Conservation (phyloP, 2,329 filamentous ascomycete species). For the Aspergillus phoenicis region DNA sequence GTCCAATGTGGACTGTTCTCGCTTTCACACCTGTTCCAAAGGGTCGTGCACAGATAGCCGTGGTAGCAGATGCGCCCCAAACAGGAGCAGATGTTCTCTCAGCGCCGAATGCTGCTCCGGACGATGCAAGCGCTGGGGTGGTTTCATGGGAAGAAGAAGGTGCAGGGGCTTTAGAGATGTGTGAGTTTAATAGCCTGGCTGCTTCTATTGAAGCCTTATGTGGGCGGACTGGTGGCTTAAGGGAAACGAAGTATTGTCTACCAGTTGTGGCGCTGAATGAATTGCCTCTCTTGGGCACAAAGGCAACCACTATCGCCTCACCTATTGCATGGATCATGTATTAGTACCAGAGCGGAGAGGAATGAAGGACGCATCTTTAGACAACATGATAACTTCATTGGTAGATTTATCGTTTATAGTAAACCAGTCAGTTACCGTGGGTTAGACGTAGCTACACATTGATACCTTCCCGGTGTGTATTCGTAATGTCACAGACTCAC, state of each 20-base stretch:
- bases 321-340: background rate
- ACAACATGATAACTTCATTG: background rate
- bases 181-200: background rate
- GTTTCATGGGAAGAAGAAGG: slow-evolving; percentile 5
- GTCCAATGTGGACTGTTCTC: slow-evolving; percentile 7
- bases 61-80: background rate
- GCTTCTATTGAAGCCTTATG: background rate
- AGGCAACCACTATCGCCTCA: background rate
- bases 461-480: too few relatives aligned
- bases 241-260: background rate
- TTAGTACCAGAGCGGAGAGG: background rate
- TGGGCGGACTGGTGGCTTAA: background rate
- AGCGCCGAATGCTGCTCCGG: slow-evolving; percentile 13
- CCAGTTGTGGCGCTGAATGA: too few relatives aligned
- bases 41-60: background rate
- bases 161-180: slow-evolving; percentile 1
- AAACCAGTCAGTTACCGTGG: too few relatives aligned
- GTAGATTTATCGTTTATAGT: background rate
- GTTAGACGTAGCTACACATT: too few relatives aligned
- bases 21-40: slow-evolving; percentile 6
- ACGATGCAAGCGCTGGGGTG: slow-evolving; percentile 6
- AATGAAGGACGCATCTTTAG: background rate
- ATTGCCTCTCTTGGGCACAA: background rate
- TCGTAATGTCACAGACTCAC: too few relatives aligned
- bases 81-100: background rate